Percentiles rank a stretch among this genome's conserved stretches.
These are phyloP conservation scores for Salix arbutifolia DNA, from an alignment of 345 rosid species.

Conservation along the genomic window DNA sequence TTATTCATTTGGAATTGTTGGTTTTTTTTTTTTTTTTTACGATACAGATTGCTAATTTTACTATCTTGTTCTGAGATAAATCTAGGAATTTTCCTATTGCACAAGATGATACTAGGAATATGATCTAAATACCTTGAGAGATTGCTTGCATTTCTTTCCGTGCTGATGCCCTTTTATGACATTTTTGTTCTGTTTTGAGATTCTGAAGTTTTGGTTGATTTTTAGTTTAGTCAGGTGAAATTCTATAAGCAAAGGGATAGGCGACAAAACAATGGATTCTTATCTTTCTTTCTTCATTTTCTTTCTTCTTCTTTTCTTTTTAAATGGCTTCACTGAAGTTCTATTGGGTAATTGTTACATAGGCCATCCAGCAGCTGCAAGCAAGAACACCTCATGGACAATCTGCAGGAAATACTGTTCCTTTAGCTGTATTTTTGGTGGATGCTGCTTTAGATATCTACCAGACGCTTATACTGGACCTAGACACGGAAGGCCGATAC, in stretches of 20 bases:
- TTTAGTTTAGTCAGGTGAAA: not conserved
- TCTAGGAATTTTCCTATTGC: not conserved
- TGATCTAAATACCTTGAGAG: not conserved
- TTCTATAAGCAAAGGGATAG: not conserved
- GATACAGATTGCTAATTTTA: not conserved
- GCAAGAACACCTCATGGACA: conserved; percentile 65
- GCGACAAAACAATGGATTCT: not conserved
- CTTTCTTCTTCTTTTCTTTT: not conserved
- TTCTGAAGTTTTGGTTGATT: not conserved
- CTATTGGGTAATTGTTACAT: conserved; percentile 9
- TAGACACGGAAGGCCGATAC: conserved; percentile 98
- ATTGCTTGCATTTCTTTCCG: not conserved
- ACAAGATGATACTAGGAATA: not conserved
- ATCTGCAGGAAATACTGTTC: conserved; percentile 43
- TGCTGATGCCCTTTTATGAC: not conserved
- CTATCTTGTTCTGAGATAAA: not conserved
- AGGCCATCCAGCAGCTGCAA: conserved; percentile 84
- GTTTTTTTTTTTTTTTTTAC: too few relatives aligned
- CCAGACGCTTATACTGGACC: conserved; percentile 64
- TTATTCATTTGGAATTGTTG: not conserved
- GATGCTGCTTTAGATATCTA: conserved; percentile 89
- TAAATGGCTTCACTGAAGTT: too few relatives aligned
- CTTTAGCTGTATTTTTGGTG: conserved; percentile 41
- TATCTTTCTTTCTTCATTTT: not conserved
- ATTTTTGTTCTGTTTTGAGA: not conserved